These are phyloP conservation scores for Leishmania arabica DNA, from an alignment of 208 protist species.

Conservation along the genomic window DNA sequence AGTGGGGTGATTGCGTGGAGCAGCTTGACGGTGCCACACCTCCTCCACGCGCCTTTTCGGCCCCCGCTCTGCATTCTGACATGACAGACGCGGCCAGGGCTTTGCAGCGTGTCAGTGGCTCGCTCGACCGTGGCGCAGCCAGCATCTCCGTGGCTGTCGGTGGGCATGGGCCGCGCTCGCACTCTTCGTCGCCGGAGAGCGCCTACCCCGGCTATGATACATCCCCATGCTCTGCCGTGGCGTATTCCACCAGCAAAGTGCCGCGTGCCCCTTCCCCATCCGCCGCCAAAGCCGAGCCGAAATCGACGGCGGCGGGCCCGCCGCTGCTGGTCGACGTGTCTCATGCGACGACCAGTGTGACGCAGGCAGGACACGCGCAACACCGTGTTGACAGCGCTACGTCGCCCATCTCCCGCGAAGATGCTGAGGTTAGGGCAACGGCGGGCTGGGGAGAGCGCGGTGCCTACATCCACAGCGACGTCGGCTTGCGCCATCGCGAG, in stretches of 20 bases:
- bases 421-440: neutral
- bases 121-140: neutral
- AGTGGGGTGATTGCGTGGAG: conserved; percentile 3
- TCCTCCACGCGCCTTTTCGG: neutral
- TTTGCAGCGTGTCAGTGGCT: neutral
- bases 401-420: conserved; percentile 1
- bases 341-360: neutral
- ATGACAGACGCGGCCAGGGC: neutral
- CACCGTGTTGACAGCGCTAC: conserved; percentile 15
- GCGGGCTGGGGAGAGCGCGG: neutral
- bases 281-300: neutral
- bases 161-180: neutral
- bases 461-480: neutral
- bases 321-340: neutral
- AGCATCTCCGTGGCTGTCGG: neutral
- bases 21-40: neutral
- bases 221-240: conserved; percentile 25
- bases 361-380: neutral
- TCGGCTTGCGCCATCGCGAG: neutral
- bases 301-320: neutral
- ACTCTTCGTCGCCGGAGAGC: conserved; percentile 1
- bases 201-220: conserved; percentile 23
- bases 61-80: neutral
- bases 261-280: conserved; percentile 9
- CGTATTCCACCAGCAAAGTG: conserved; percentile 23